phyloP scores from a whole-genome alignment of 129 eudicot genomes.

The Scalesia atractyloides region DNA sequence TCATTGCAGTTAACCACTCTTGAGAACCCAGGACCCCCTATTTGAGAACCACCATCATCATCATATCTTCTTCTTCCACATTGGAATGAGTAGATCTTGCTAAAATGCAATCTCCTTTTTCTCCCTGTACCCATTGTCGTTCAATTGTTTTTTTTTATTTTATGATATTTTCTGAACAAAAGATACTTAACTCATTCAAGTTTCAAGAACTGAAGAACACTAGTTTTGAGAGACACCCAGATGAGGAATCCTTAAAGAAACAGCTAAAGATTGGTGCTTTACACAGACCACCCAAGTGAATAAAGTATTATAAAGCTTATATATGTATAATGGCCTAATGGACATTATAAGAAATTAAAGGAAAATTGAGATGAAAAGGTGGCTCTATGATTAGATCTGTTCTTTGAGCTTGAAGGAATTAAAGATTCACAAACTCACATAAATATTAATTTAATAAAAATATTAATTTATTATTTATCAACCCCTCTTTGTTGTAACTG shows the following conservation, averaged over 20 bases:
- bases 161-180: not conserved
- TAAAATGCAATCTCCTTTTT: slow-evolving; percentile 56
- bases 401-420: not conserved
- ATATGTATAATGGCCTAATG: not conserved
- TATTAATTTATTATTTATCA: too few species aligned
- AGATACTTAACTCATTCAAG: not conserved
- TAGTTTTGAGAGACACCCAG: slow-evolving; percentile 36
- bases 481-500: too few species aligned
- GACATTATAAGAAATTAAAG: not conserved
- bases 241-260: slow-evolving; percentile 29
- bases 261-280: slow-evolving; percentile 28
- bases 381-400: not conserved
- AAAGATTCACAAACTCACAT: not conserved
- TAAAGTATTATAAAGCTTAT: slow-evolving; percentile 14
- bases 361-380: not conserved
- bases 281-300: slow-evolving; percentile 28
- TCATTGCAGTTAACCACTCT: slow-evolving; percentile 85
- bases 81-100: slow-evolving; percentile 81
- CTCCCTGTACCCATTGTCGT: slow-evolving; percentile 45
- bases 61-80: slow-evolving; percentile 53
- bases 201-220: slow-evolving; percentile 15
- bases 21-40: slow-evolving; percentile 88
- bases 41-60: slow-evolving; percentile 81
- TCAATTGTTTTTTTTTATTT: not conserved
- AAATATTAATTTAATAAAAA: too few species aligned